Conservation (phyloP, 2,329 filamentous ascomycete genomes). For the Hirsutella thompsonii region DNA sequence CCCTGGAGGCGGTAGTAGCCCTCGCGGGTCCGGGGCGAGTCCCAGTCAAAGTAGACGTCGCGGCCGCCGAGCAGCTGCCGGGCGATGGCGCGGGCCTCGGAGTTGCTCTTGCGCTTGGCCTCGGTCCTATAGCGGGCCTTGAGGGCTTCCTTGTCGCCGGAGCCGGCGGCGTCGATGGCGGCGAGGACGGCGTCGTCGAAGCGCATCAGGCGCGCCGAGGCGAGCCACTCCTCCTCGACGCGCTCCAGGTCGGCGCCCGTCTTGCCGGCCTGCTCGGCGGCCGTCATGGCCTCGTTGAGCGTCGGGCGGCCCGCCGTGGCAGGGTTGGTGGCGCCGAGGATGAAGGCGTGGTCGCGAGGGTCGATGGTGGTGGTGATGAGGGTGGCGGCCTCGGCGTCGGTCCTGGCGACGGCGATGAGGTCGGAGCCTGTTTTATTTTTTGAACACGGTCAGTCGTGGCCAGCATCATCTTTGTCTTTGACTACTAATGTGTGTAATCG, state of each 20-base stretch:
- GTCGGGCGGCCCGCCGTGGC: slow-evolving; percentile 47
- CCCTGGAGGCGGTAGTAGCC: slow-evolving; percentile 91
- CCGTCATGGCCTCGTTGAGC: slow-evolving; percentile 81
- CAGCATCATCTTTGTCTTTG: no score
- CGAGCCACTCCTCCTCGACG: slow-evolving; percentile 82
- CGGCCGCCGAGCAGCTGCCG: slow-evolving; percentile 56
- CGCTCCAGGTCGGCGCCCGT: slow-evolving; percentile 67
- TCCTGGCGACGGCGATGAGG: slow-evolving; percentile 82
- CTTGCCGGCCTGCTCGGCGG: slow-evolving; percentile 74
- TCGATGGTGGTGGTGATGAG: slow-evolving; percentile 96
- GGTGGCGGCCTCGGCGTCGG: slow-evolving; percentile 94
- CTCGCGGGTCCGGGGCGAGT: slow-evolving; percentile 81
- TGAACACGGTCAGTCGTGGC: no score
- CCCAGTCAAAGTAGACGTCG: slow-evolving; percentile 91
- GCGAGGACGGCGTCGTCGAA: slow-evolving; percentile 85
- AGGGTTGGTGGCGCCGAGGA: slow-evolving; percentile 80
- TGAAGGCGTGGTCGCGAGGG: slow-evolving; percentile 86
- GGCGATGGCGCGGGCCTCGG: slow-evolving; percentile 69
- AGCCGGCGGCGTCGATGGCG: slow-evolving; percentile 57
- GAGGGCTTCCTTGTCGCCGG: slow-evolving; percentile 55
- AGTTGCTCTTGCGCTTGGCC: slow-evolving; percentile 73
- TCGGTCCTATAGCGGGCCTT: slow-evolving; percentile 53
- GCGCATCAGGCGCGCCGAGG: slow-evolving; percentile 67
- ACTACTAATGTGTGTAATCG: no score
- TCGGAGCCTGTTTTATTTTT: slow-evolving; percentile 62